Evolutionary conservation across 2,329 filamentous ascomycete genomes (phyloP), one percentile per base, ranked within the genome.

Genomic region (Helicocarpus griseus): DNA sequence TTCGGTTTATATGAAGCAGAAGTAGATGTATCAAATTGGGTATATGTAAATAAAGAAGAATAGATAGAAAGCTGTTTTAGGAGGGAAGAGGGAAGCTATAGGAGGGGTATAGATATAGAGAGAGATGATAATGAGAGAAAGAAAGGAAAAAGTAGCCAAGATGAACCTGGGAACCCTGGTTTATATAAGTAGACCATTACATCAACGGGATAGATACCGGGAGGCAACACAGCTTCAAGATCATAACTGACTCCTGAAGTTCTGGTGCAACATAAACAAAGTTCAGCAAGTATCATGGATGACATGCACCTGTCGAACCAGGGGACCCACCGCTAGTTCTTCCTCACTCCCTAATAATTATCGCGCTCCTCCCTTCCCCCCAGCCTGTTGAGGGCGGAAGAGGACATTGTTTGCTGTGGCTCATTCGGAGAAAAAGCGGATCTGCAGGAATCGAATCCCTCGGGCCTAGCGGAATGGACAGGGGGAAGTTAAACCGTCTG

Each of bases 311-410:
- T 35, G 7, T 36, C 19, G 29, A 36, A 43, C 43, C 52, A 50
- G 22, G 43, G 59, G 60, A 56, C 65, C 65, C 63, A 65, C 62
- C 45, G 40, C 50, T 45, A 52, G 56, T 55, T 60, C 60, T 61
- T 58, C 61, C 61, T 63, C 56, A n/a, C 63, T 67, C 58, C 65
- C 65, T 67, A 62, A 57, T 61, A 65, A 69, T 69, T 67, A 61
- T 68, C 67, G 66, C 69, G 60, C 62, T 64, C 53, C 4, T 19
- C n/a, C n/a, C n/a, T n/a, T n/a, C n/a, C n/a, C n/a, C n/a, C n/a
- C n/a, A n/a, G n/a, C n/a, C n/a, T n/a, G n/a, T n/a, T n/a, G n/a
- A 17, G 29, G 29, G 7, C 19, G 19, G 17, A 35, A 19, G n/a
- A n/a, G 22, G 44, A 3, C n/a, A 7, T 14, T 24, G 6, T 46